Evolutionary conservation across 768 basidiomycete genomes (phyloP), one percentile per base, ranked within the genome.

Genomic region (Termitomyces sp.): DNA sequence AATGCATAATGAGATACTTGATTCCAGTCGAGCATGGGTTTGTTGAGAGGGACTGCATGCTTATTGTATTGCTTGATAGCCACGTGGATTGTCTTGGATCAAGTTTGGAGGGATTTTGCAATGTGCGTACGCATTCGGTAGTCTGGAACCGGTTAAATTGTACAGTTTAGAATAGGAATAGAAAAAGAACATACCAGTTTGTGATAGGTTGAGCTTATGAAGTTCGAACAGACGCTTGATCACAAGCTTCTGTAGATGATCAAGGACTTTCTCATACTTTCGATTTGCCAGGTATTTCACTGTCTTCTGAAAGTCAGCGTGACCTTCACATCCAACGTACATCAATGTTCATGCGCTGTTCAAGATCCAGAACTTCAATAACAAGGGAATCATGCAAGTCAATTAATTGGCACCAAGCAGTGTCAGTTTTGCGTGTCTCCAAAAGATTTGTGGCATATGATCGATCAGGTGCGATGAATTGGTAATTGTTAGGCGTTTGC

Each of bases 131-230:
- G 47, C 10, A 11, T 36, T 15, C 53, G 23, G 53, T 57, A 15
- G 45, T 39, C 36, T 57, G 46, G 0, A 45, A 57, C 15, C 44
- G 39, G 16, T 74, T 22, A 73, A 52, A 56, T 70, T 70, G 22
- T 70, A 69, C 3, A 76, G 63, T 56, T 76, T n/a, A n/a, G n/a
- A n/a, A n/a, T n/a, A n/a, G 71, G 58, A 76, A 73, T 1, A 76
- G 56, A 1, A 53, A n/a, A n/a, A n/a, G n/a, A n/a, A n/a, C n/a
- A n/a, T n/a, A n/a, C n/a, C n/a, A n/a, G n/a, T n/a, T n/a, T n/a
- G n/a, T n/a, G n/a, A n/a, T n/a, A n/a, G n/a, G n/a, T n/a, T n/a
- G n/a, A n/a, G n/a, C n/a, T n/a, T n/a, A n/a, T n/a, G n/a, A n/a
- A n/a, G n/a, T n/a, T n/a, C n/a, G n/a, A n/a, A n/a, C n/a, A n/a